phyloP scores from a whole-genome alignment of 2,329 filamentous ascomycete species.

The Pseudogymnoascus pannorum region DNA sequence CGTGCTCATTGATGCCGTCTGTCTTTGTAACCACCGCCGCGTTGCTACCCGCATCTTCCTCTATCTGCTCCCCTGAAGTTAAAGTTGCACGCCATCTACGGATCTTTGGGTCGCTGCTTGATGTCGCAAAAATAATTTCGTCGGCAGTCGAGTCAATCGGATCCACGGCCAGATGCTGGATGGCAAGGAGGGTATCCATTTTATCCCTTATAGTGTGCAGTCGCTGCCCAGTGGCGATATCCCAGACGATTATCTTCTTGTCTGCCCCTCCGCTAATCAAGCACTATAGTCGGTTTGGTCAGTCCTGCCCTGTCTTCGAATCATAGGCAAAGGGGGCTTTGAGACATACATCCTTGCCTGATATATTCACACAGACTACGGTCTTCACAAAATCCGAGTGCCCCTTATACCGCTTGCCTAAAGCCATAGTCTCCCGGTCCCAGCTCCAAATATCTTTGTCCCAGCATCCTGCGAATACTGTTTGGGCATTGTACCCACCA shows the following conservation, averaged over 20 bases:
- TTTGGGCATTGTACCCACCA: constrained; percentile 47
- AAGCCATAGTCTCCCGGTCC: constrained; percentile 52
- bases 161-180: constrained; percentile 75
- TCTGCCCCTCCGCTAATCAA: constrained; percentile 73
- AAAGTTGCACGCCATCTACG: constrained; percentile 63
- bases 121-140: constrained; percentile 60
- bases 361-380: constrained; percentile 55
- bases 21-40: constrained; percentile 17
- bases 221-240: constrained; percentile 57
- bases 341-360: constrained; percentile 45
- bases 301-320: constrained; percentile 1
- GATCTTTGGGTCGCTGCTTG: constrained; percentile 74
- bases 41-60: constrained; percentile 36
- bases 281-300: constrained; percentile 19
- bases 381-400: constrained; percentile 91
- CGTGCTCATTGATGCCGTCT: constrained; percentile 63
- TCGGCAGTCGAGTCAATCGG: constrained; percentile 47
- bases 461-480: constrained; percentile 84
- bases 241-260: constrained; percentile 78
- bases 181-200: constrained; percentile 60
- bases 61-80: constrained; percentile 46
- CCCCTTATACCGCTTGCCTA: constrained; percentile 58
- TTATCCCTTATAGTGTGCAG: constrained; percentile 75
- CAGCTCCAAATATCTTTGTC: constrained; percentile 89
- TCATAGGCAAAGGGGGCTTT: background rate